Base-by-base conservation (phyloP, 768 basidiomycete species). In the Termitomyces sp. region DNA sequence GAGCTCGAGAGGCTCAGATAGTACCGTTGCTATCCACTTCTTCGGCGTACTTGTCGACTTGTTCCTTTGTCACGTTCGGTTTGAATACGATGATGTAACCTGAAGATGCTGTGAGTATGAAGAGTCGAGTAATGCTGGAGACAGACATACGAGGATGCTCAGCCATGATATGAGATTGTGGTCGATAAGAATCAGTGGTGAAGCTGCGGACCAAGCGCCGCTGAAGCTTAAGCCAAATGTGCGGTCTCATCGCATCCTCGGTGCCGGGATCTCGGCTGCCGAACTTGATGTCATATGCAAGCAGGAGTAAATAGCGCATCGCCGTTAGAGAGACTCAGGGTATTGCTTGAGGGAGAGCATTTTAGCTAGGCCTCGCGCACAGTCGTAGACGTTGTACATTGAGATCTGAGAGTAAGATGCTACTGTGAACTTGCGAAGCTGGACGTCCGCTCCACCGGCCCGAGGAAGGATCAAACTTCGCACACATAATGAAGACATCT, bases 21-120 rank as follows among this genome's bases (percentile, higher is more conserved):
- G 53, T 58, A 77, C 81, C 80, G 53, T 75, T 73, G 6, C 49
- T 58, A 22, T 64, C 61, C 12, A 84, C 74, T 1, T 74, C 67
- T 0, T 69, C 58, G 7, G 67, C 73, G 58, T 75, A 82, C 48
- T 76, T 61, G 35, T 77, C 62, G 35, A 85, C 73, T 53, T 76
- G 66, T 9, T 74, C 76, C 38, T 69, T 51, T 28, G 76, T 66
- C 42, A 73, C 80, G 28, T 56, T 46, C 2, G 77, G 67, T 67
- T 83, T 84, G 73, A 86, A 85, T 7, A 81, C 74, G 43, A 86
- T 76, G 54, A 84, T 83, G 64, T 75, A 84, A 61, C 69, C 82
- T 84, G 57, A 24, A 35, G 38, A 40, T 33, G n/a, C 10, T 18
- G 2, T 32, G 20, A 32, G 16, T 22, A 49, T 24, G 14, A 26